Evolutionary conservation across 345 rosid species (phyloP).

Genomic region (Salix koriyanagi): DNA sequence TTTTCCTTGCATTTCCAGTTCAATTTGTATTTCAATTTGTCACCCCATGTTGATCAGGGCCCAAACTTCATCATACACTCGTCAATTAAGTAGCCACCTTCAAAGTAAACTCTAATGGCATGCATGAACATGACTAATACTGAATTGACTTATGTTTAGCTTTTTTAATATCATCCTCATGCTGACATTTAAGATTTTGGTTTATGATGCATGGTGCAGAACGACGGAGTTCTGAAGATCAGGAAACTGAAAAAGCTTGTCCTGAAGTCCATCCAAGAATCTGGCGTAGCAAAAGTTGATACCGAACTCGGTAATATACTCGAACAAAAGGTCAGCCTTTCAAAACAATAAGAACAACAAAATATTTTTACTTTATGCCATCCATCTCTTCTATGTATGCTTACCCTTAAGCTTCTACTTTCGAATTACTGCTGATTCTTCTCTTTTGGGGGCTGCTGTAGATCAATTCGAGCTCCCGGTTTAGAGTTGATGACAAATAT

Average conservation of each 20-base stretch:
- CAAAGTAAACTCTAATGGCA: too few relatives aligned
- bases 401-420: not conserved
- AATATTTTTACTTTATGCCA: not conserved
- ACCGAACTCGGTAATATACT: conserved; percentile 33
- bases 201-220: conserved; percentile 33
- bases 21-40: not conserved
- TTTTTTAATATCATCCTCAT: not conserved
- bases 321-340: conserved; percentile 58
- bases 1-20: not conserved
- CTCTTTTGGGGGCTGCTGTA: conserved; percentile 19
- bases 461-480: conserved; percentile 66
- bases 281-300: conserved; percentile 40
- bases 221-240: conserved; percentile 59
- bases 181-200: not conserved
- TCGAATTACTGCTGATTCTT: not conserved
- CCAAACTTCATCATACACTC: not conserved
- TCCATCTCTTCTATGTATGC: not conserved
- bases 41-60: not conserved
- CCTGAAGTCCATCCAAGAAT: conserved; percentile 47
- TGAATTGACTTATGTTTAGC: not conserved
- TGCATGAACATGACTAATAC: not conserved
- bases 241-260: conserved; percentile 61
- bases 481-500: conserved; percentile 48
- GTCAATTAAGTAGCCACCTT: not conserved
- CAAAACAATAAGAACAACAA: not conserved